Evolutionary conservation across 768 basidiomycete genomes (phyloP).

Genomic region (Panellus pusillus): DNA sequence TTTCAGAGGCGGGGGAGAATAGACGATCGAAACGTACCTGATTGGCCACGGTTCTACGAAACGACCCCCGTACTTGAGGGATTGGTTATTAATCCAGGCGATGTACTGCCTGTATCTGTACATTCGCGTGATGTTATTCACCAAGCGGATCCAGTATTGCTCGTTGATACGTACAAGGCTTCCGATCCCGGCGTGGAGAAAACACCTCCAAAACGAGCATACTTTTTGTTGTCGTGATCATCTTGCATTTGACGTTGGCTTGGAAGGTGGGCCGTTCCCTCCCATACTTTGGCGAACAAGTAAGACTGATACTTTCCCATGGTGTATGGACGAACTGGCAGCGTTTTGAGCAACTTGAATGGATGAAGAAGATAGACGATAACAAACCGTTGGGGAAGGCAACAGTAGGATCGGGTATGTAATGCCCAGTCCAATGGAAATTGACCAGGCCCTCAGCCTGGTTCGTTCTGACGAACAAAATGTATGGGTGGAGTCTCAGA

Average conservation of each 20-base stretch:
- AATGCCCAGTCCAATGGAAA: constrained; percentile 26
- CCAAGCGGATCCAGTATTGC: no score
- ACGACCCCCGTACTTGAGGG: constrained; percentile 9
- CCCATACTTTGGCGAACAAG: constrained; percentile 26
- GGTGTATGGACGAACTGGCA: constrained; percentile 21
- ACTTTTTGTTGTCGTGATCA: neutral
- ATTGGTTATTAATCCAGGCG: constrained; percentile 12
- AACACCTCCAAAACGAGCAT: neutral
- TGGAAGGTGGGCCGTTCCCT: constrained; percentile 16
- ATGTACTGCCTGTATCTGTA: constrained; percentile 2
- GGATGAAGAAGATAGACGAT: no score
- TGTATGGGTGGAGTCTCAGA: no score
- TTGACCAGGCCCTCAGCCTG: constrained; percentile 3
- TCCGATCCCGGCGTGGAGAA: no score
- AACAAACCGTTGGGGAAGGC: constrained; percentile 23
- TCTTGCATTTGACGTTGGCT: neutral
- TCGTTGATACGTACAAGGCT: no score
- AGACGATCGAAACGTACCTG: neutral
- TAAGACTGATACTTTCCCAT: constrained; percentile 22
- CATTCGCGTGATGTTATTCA: no score
- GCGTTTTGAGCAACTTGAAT: no score
- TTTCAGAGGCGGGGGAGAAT: no score
- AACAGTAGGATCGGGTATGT: constrained; percentile 34
- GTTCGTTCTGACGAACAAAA: neutral
- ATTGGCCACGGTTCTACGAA: constrained; percentile 12